These are phyloP conservation scores for Leavenworthia alabamica DNA, from an alignment of 345 rosid species.

Conservation along the genomic window DNA sequence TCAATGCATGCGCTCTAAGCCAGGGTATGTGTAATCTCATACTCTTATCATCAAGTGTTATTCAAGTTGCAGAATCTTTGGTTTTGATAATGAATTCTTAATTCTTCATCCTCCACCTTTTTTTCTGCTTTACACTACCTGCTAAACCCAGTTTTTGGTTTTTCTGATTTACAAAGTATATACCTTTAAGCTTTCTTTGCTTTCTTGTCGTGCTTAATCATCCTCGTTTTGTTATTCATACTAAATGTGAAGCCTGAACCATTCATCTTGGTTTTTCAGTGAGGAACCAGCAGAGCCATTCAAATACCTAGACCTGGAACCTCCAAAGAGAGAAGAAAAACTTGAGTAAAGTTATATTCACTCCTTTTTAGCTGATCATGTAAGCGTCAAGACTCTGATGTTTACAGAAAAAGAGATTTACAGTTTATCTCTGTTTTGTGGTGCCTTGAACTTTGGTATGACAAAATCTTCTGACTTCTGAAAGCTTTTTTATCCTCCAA, in stretches of 20 bases:
- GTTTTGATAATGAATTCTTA: not conserved
- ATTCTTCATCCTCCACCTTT: not conserved
- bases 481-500: conserved; percentile 9
- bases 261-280: conserved; percentile 38
- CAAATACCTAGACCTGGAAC: conserved; percentile 70
- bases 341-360: conserved; percentile 41
- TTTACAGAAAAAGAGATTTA: conserved; percentile 13
- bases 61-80: not conserved
- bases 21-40: conserved; percentile 53
- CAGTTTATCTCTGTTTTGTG: not conserved
- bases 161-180: not conserved
- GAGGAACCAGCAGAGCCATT: conserved; percentile 93
- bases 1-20: conserved; percentile 93
- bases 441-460: conserved; percentile 20
- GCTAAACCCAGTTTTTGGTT: not conserved
- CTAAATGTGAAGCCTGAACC: conserved; percentile 9
- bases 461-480: conserved; percentile 28
- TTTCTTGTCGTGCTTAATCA: not conserved
- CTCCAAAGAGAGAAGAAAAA: conserved; percentile 63
- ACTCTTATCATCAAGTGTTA: not conserved
- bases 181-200: not conserved
- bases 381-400: not conserved
- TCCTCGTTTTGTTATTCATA: not conserved
- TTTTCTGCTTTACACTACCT: not conserved
- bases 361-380: conserved; percentile 11